These are phyloP conservation scores for Fusarium sp. DNA, from an alignment of 2,329 filamentous ascomycete species.

Conservation along the genomic window DNA sequence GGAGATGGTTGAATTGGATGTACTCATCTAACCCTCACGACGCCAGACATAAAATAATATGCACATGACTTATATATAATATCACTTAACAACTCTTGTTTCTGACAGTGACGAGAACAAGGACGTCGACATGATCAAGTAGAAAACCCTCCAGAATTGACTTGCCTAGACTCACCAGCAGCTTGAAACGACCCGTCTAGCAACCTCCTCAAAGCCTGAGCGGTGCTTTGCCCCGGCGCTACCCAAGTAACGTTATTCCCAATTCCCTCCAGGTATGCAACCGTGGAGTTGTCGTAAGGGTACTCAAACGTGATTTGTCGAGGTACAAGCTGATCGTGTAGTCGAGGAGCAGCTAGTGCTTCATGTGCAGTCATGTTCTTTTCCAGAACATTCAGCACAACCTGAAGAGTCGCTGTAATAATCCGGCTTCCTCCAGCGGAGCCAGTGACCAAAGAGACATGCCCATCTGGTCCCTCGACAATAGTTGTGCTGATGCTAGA, in stretches of 20 bases:
- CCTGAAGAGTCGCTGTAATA: constrained; percentile 84
- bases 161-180: constrained; percentile 83
- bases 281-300: constrained; percentile 74
- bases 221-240: constrained; percentile 71
- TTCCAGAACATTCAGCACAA: constrained; percentile 79
- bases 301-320: constrained; percentile 77
- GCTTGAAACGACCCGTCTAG: constrained; percentile 78
- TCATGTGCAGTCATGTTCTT: constrained; percentile 67
- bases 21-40: too few relatives aligned
- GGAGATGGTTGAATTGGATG: background rate
- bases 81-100: too few relatives aligned
- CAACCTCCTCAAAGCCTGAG: constrained; percentile 76
- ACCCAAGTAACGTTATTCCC: constrained; percentile 83
- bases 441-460: constrained; percentile 77
- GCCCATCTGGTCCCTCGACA: constrained; percentile 74
- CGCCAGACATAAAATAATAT: too few relatives aligned
- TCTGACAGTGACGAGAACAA: too few relatives aligned
- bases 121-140: constrained; percentile 2
- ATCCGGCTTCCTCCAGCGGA: constrained; percentile 87
- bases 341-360: constrained; percentile 73
- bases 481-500: constrained; percentile 83
- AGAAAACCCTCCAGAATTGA: constrained; percentile 74
- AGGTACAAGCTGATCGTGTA: constrained; percentile 87
- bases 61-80: too few relatives aligned
- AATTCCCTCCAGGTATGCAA: constrained; percentile 70